Conservation (phyloP, 2,329 filamentous ascomycete genomes). For the Nemania abortiva region DNA sequence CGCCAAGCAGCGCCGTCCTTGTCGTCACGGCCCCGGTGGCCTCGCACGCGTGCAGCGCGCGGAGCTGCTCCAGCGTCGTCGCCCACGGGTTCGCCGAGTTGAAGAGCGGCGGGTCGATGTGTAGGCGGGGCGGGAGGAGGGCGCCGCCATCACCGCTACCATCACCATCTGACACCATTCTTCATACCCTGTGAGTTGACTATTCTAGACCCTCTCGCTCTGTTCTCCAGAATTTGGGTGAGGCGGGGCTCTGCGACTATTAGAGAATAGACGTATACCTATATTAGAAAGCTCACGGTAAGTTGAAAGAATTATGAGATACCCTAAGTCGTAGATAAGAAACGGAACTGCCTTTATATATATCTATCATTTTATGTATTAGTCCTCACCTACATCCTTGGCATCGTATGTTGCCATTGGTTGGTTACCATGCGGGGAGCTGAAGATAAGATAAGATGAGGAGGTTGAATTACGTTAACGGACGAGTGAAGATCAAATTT, state of each 20-base stretch:
- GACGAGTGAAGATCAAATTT: not conserved
- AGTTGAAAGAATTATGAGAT: too few species aligned
- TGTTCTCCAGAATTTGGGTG: not conserved
- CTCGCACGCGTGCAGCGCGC: slow-evolving; percentile 68
- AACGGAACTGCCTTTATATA: not conserved
- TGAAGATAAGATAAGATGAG: slow-evolving; percentile 41
- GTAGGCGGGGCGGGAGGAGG: slow-evolving; percentile 62
- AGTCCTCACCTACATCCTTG: slow-evolving; percentile 12
- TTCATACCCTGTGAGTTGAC: not conserved
- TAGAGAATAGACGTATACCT: not conserved
- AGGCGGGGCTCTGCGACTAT: not conserved
- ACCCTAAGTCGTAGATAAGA: not conserved
- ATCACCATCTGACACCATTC: not conserved
- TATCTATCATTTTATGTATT: not conserved
- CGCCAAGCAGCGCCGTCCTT: slow-evolving; percentile 72
- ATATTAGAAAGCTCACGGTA: not conserved
- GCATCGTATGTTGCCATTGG: slow-evolving; percentile 6
- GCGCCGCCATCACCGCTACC: not conserved
- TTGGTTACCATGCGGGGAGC: slow-evolving; percentile 24
- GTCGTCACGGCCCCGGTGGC: slow-evolving; percentile 81
- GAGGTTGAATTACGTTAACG: slow-evolving; percentile 3
- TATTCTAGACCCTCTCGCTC: not conserved
- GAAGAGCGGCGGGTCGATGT: slow-evolving; percentile 73
- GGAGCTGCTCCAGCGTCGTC: slow-evolving; percentile 72
- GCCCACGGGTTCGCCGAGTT: slow-evolving; percentile 85